Conservation (phyloP, 2,329 filamentous ascomycete species). For the Metarhizium brunneum region DNA sequence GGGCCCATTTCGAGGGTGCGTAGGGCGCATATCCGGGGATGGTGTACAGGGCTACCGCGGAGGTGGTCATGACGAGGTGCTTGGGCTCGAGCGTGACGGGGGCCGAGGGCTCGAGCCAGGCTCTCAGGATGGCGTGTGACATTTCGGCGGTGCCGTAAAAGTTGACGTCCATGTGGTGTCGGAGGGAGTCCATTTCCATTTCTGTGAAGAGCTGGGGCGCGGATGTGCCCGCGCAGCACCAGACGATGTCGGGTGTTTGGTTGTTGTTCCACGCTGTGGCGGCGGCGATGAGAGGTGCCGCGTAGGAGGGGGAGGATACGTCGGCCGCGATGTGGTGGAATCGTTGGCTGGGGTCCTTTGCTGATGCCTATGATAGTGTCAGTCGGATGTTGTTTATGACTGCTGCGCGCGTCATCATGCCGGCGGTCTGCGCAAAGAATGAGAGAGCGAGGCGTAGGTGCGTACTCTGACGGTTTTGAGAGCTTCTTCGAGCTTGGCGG, state of each 20-base stretch:
- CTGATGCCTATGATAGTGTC: slow-evolving; percentile 44
- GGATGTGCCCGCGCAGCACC: slow-evolving; percentile 76
- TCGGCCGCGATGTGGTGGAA: slow-evolving; percentile 83
- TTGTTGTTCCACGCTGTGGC: slow-evolving; percentile 71
- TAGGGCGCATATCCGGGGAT: slow-evolving; percentile 79
- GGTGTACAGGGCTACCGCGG: slow-evolving; percentile 64
- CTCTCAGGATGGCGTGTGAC: slow-evolving; percentile 66
- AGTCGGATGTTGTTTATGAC: slow-evolving; percentile 4
- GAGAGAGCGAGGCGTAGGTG: not conserved
- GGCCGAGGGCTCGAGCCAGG: slow-evolving; percentile 55
- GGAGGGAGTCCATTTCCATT: slow-evolving; percentile 54
- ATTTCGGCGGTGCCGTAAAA: slow-evolving; percentile 84
- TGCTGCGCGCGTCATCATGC: too few relatives aligned
- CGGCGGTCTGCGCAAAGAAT: not conserved
- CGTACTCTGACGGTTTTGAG: slow-evolving; percentile 55
- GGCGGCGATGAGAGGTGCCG: slow-evolving; percentile 59
- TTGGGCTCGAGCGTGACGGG: slow-evolving; percentile 41
- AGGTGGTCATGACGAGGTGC: slow-evolving; percentile 84
- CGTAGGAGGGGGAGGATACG: slow-evolving; percentile 62
- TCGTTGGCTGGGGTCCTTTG: slow-evolving; percentile 59
- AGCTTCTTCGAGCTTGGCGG: slow-evolving; percentile 63
- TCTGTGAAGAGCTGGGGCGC: slow-evolving; percentile 72
- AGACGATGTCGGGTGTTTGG: slow-evolving; percentile 70
- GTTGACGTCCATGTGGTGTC: slow-evolving; percentile 83
- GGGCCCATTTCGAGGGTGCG: slow-evolving; percentile 73